phyloP scores from a whole-genome alignment of 1,284 basidiomycete species.

The Trametes sp. region DNA sequence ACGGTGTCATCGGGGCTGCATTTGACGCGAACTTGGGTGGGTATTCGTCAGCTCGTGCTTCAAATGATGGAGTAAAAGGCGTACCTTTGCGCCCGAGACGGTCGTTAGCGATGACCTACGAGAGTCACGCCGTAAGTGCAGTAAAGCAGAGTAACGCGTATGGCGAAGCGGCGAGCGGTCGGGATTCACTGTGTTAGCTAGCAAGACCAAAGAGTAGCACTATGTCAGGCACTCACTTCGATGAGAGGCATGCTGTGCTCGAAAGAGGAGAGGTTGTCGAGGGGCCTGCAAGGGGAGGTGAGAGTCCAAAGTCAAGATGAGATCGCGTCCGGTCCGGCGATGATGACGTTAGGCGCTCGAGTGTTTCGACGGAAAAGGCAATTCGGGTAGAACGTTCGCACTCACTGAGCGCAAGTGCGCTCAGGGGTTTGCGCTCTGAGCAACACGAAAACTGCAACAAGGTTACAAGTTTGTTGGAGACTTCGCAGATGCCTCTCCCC shows the following conservation, averaged over 20 bases:
- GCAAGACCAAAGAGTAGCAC: neutral
- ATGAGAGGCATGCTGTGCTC: conserved; percentile 26
- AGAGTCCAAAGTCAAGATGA: conserved; percentile 12
- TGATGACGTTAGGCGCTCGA: neutral
- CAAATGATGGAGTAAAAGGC: neutral
- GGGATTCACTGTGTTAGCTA: neutral
- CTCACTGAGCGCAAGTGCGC: too few relatives aligned
- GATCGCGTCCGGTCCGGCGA: neutral
- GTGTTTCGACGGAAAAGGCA: neutral
- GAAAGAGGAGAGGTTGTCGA: neutral
- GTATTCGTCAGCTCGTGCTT: conserved; percentile 8
- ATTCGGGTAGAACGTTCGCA: neutral
- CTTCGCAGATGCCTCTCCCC: too few relatives aligned
- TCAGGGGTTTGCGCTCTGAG: neutral
- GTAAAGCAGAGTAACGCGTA: neutral
- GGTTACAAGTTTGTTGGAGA: too few relatives aligned
- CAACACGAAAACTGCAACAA: too few relatives aligned
- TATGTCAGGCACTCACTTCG: conserved; percentile 18
- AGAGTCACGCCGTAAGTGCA: neutral
- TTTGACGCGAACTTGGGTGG: conserved; percentile 84
- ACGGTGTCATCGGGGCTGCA: conserved; percentile 96
- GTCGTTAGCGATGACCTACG: conserved; percentile 94
- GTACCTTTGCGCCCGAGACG: conserved; percentile 94
- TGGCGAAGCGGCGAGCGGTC: neutral
- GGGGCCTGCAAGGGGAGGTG: neutral